A percentile compares a stretch with the other conserved stretches of the same genome.
Conservation (phyloP, 2,329 filamentous ascomycete genomes). For the Fusarium sp. region DNA sequence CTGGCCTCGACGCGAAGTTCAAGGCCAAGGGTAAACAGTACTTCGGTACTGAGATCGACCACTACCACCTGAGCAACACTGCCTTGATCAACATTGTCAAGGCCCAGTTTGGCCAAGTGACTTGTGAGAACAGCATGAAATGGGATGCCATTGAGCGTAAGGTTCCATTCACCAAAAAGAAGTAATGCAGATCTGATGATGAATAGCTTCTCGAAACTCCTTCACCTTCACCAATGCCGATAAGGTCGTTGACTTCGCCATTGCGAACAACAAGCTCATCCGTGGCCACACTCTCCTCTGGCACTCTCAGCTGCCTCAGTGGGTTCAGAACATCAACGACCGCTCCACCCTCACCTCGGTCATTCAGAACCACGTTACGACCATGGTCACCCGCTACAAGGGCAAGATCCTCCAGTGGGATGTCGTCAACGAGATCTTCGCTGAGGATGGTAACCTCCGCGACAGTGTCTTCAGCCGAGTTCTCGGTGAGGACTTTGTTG, state of each 20-base stretch:
- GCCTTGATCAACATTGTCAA: slow-evolving; percentile 60
- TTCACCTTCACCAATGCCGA: slow-evolving; percentile 71
- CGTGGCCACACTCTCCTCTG: slow-evolving; percentile 75
- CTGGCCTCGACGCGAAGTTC: slow-evolving; percentile 46
- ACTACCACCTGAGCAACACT: slow-evolving; percentile 60
- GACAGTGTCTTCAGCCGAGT: slow-evolving; percentile 72
- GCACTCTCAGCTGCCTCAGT: slow-evolving; percentile 68
- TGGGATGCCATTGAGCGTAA: slow-evolving; percentile 61
- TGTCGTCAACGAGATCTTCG: slow-evolving; percentile 73
- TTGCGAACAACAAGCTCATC: slow-evolving; percentile 64
- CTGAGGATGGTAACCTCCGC: slow-evolving; percentile 69
- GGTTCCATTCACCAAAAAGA: rapidly evolving
- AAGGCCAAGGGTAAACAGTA: slow-evolving; percentile 72
- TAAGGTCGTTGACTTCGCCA: slow-evolving; percentile 68
- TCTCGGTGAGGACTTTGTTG: slow-evolving; percentile 75
- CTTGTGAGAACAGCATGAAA: slow-evolving; percentile 77
- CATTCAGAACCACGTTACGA: slow-evolving; percentile 69
- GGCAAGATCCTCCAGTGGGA: slow-evolving; percentile 68
- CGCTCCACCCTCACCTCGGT: slow-evolving; percentile 62
- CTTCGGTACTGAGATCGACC: slow-evolving; percentile 68
- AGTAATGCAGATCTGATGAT: not conserved
- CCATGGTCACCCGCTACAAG: slow-evolving; percentile 67
- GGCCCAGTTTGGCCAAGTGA: slow-evolving; percentile 72
- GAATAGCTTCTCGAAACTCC: slow-evolving; percentile 56
- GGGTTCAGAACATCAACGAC: slow-evolving; percentile 68